Conservation (phyloP, 208 protist genomes). For the Leishmania arabica region DNA sequence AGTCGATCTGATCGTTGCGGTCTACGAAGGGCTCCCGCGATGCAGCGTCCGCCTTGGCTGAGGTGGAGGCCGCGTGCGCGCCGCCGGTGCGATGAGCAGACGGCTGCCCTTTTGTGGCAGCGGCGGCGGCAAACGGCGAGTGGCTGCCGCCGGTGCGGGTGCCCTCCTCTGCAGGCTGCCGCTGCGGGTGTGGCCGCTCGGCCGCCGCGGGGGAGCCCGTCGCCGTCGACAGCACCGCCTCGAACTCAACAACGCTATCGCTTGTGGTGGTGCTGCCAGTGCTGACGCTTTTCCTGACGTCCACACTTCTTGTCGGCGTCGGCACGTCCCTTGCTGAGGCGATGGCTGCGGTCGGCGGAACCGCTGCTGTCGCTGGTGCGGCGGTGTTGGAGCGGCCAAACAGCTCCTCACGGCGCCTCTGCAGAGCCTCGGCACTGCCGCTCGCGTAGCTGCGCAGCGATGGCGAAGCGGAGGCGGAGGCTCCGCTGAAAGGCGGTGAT, state of each 20-base stretch:
- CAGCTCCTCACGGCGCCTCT: conserved; percentile 54
- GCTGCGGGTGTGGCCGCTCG: background rate
- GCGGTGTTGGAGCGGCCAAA: conserved; percentile 29
- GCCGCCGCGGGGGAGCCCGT: background rate
- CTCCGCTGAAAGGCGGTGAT: conserved; percentile 25
- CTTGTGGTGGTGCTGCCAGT: no score
- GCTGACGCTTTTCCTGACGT: background rate
- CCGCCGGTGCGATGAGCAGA: background rate
- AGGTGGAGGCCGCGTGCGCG: background rate
- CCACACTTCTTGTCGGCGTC: background rate
- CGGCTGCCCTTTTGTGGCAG: background rate
- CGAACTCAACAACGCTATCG: background rate
- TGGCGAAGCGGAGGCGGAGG: conserved; percentile 21
- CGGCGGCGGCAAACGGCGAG: background rate
- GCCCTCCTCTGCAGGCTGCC: background rate
- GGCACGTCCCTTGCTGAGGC: conserved; percentile 9
- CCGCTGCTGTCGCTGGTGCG: background rate
- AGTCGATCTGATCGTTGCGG: conserved; percentile 57
- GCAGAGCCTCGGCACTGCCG: conserved; percentile 54
- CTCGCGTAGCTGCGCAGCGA: conserved; percentile 39
- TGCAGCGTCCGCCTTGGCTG: background rate
- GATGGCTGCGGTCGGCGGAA: background rate
- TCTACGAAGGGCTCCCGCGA: conserved; percentile 44
- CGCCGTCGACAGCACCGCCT: background rate
- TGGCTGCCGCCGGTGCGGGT: background rate